Evolutionary conservation across 1,139 yeast genomes (phyloP).

Genomic region (Taphrina populina): DNA sequence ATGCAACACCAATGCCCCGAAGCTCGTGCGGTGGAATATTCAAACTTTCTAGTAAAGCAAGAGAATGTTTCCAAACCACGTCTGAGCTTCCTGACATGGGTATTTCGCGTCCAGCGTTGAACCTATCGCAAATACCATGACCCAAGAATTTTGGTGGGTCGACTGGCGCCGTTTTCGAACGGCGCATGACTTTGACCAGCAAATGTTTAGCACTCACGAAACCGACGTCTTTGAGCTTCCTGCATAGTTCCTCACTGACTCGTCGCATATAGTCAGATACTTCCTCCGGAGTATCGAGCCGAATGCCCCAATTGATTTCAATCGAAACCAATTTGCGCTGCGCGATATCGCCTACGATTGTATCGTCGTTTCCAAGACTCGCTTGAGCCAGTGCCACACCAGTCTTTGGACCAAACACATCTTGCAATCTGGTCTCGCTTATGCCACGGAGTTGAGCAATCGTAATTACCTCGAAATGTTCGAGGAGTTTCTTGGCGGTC

Average conservation of each 20-base stretch:
- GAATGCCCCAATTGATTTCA: slow-evolving; percentile 87
- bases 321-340: slow-evolving; percentile 76
- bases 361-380: slow-evolving; percentile 66
- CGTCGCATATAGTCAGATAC: slow-evolving; percentile 62
- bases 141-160: slow-evolving; percentile 80
- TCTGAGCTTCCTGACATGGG: slow-evolving; percentile 44
- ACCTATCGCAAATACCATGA: slow-evolving; percentile 71
- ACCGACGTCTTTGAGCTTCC: slow-evolving; percentile 53
- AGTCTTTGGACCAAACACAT: slow-evolving; percentile 63
- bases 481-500: slow-evolving; percentile 51
- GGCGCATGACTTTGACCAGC: slow-evolving; percentile 62
- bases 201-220: slow-evolving; percentile 56
- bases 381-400: slow-evolving; percentile 63
- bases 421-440: slow-evolving; percentile 48
- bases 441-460: slow-evolving; percentile 49
- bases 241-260: slow-evolving; percentile 60
- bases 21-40: slow-evolving; percentile 65
- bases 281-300: slow-evolving; percentile 62
- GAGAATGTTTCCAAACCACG: slow-evolving; percentile 60
- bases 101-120: slow-evolving; percentile 46
- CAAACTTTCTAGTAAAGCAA: slow-evolving; percentile 57
- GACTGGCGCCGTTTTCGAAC: slow-evolving; percentile 66
- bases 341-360: slow-evolving; percentile 52
- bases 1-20: slow-evolving; percentile 73
- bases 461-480: slow-evolving; percentile 41